These are phyloP conservation scores for Cyberlindnera veronae DNA, from an alignment of 805 yeast species.

Conservation along the genomic window DNA sequence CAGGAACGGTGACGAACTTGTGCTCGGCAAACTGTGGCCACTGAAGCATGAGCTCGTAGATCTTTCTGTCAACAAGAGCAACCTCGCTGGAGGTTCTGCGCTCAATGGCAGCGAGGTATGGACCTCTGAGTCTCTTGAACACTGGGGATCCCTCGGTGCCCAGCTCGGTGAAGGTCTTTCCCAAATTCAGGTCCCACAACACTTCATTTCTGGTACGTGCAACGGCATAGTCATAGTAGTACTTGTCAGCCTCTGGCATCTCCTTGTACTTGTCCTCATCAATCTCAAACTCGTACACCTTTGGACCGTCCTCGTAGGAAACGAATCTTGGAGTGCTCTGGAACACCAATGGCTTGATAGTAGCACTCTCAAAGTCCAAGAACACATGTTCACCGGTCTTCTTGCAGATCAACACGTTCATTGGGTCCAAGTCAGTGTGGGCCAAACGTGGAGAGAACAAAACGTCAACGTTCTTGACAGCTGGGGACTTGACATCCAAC, in stretches of 20 bases:
- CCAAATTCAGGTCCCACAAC: conserved; percentile 77
- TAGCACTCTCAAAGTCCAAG: conserved; percentile 79
- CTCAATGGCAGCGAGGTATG: conserved; percentile 59
- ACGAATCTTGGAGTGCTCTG: conserved; percentile 80
- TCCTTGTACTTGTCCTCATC: conserved; percentile 70
- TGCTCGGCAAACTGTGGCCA: conserved; percentile 66
- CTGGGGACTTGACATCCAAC: conserved; percentile 45
- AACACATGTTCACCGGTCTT: conserved; percentile 45
- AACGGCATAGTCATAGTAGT: conserved; percentile 81
- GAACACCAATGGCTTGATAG: conserved; percentile 78
- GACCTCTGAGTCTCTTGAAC: conserved; percentile 63
- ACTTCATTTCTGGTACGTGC: conserved; percentile 89
- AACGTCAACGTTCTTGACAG: conserved; percentile 59
- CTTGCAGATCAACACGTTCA: conserved; percentile 63
- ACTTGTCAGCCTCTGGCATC: conserved; percentile 68
- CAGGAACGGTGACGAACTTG: conserved; percentile 46
- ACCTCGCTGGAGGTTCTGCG: conserved; percentile 54
- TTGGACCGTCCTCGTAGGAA: conserved; percentile 78
- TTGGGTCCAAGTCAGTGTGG: conserved; percentile 86
- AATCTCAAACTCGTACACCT: conserved; percentile 68
- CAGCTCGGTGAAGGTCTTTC: conserved; percentile 61
- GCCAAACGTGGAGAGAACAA: conserved; percentile 69
- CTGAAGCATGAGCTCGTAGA: conserved; percentile 61
- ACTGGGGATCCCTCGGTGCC: conserved; percentile 82
- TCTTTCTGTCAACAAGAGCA: conserved; percentile 60